These are phyloP conservation scores for Euphorbia peplus DNA, from an alignment of 345 rosid genomes.

Conservation along the genomic window DNA sequence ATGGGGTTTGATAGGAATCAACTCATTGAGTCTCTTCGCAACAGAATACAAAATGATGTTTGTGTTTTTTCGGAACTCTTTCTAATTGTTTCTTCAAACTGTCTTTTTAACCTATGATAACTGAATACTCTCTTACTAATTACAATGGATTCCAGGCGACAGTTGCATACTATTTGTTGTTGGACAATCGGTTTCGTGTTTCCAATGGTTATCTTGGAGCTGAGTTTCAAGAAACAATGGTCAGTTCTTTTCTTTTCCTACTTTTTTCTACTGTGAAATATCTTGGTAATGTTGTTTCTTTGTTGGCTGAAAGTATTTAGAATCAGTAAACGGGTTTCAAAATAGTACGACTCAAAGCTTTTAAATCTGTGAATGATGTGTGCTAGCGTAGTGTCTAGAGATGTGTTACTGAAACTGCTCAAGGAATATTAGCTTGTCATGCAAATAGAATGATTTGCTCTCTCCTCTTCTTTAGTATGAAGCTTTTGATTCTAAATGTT, in stretches of 20 bases:
- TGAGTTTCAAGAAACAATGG: constrained; percentile 71
- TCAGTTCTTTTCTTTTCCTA: constrained; percentile 24
- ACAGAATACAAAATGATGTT: constrained; percentile 78
- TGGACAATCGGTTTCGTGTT: constrained; percentile 75
- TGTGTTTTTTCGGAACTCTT: constrained; percentile 18
- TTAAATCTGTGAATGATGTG: not conserved
- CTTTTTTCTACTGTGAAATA: not conserved
- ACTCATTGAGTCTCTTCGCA: constrained; percentile 71
- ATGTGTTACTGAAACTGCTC: not conserved
- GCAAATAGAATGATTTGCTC: not conserved
- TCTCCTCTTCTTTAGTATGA: not conserved
- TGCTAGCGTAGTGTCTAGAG: not conserved
- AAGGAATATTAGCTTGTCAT: not conserved
- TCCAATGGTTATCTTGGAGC: constrained; percentile 77
- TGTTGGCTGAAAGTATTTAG: not conserved
- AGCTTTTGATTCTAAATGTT: not conserved
- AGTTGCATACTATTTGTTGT: constrained; percentile 78
- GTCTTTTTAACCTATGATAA: not conserved
- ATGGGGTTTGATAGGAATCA: constrained; percentile 76
- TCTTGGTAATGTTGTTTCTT: not conserved
- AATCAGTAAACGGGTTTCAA: not conserved
- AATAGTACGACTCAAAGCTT: not conserved
- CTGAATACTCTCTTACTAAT: not conserved
- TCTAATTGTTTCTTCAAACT: constrained; percentile 1
- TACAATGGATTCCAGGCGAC: constrained; percentile 61